A percentile compares a stretch with the other conserved stretches of the same genome.
Evolutionary conservation across 1,139 yeast genomes (phyloP).

Genomic region (Magnusiomyces suaveolens): DNA sequence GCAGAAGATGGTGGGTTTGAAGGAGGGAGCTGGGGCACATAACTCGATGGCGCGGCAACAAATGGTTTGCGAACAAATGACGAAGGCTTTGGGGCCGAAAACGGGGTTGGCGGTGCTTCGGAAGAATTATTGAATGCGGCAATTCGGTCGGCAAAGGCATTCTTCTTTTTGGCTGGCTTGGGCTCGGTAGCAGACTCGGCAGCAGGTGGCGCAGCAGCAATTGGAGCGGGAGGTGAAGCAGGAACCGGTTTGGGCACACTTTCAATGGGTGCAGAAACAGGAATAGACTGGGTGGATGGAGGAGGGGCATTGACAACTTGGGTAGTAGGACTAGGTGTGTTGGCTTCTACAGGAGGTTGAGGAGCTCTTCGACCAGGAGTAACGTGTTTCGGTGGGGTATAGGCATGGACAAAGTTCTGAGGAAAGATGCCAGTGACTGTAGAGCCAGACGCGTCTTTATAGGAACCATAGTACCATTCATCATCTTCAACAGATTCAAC

Average conservation of each 20-base stretch:
- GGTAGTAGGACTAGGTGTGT: slow-evolving; percentile 14
- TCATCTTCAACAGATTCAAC: slow-evolving; percentile 77
- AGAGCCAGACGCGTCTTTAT: slow-evolving; percentile 36
- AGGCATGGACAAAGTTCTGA: slow-evolving; percentile 59
- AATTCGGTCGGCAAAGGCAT: slow-evolving; percentile 35
- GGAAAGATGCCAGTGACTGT: slow-evolving; percentile 72
- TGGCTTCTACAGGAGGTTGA: slow-evolving; percentile 10
- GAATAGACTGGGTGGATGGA: too few species aligned
- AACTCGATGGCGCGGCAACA: slow-evolving; percentile 36
- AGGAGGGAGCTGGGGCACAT: slow-evolving; percentile 24
- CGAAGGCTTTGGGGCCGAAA: slow-evolving; percentile 27
- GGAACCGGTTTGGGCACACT: slow-evolving; percentile 9
- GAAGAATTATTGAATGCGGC: slow-evolving; percentile 37
- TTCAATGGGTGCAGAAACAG: too few species aligned
- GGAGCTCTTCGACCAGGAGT: slow-evolving; percentile 18
- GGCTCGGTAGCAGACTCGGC: slow-evolving; percentile 11
- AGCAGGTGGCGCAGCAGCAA: not conserved
- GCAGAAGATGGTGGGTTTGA: slow-evolving; percentile 14
- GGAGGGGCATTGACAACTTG: slow-evolving; percentile 7
- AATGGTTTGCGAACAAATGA: slow-evolving; percentile 35
- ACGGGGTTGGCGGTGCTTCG: slow-evolving; percentile 35
- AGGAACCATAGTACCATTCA: slow-evolving; percentile 80
- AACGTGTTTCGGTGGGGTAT: slow-evolving; percentile 15
- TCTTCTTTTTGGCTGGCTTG: slow-evolving; percentile 15
- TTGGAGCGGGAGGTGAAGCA: not conserved